Evolutionary conservation across 2,329 filamentous ascomycete genomes (phyloP).

Genomic region (Ceratocystis ficicola): DNA sequence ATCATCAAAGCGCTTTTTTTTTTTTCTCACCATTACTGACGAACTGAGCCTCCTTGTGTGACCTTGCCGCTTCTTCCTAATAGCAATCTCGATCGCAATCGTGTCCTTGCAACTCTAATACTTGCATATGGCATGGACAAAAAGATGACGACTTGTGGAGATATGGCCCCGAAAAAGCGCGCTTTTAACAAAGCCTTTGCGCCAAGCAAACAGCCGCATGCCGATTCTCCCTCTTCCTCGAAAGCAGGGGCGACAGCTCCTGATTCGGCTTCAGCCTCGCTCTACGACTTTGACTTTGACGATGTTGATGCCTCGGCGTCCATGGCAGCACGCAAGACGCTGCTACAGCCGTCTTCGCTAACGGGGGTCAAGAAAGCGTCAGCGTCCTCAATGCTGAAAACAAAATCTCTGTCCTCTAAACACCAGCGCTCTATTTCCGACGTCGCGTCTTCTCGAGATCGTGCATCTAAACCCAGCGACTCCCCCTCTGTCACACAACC

Average conservation of each 20-base stretch:
- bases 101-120: not conserved
- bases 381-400: constrained; percentile 2
- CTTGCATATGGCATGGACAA: not conserved
- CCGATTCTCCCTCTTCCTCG: constrained; percentile 5
- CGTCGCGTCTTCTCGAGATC: not conserved
- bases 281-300: constrained; percentile 21
- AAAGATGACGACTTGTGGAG: constrained; percentile 21
- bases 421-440: not conserved
- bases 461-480: constrained; percentile 23
- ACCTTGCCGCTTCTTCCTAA: not conserved
- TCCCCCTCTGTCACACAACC: constrained; percentile 24
- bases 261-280: constrained; percentile 18
- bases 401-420: not conserved
- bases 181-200: constrained; percentile 22
- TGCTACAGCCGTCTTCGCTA: constrained; percentile 14
- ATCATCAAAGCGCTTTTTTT: constrained; percentile 1
- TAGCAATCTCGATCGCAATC: not conserved
- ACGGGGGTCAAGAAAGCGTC: constrained; percentile 12
- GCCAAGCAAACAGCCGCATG: constrained; percentile 15
- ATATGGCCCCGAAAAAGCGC: constrained; percentile 22
- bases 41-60: not conserved
- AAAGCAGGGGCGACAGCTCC: not conserved
- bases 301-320: constrained; percentile 18
- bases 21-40: not conserved
- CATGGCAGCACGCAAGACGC: constrained; percentile 1